Percentiles rank a stretch among this genome's conserved stretches.
phyloP scores from a whole-genome alignment of 2,329 filamentous ascomycete genomes.

The Sordariomycetes sp. region DNA sequence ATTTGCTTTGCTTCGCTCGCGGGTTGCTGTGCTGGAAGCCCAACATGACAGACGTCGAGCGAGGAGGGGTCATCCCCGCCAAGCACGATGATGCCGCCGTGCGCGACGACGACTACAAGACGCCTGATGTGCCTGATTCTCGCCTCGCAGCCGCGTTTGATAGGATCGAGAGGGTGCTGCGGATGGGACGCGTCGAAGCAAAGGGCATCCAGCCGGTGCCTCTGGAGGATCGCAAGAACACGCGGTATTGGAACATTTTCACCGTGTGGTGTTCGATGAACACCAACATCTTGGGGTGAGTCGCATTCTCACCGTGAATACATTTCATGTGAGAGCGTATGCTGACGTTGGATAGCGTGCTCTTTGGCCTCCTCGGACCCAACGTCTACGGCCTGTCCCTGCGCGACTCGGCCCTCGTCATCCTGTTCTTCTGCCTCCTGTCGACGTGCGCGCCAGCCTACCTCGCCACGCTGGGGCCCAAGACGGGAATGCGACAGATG shows the following conservation, averaged over 20 bases:
- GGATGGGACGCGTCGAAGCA: constrained; percentile 30
- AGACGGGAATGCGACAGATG: constrained; percentile 57
- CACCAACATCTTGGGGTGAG: constrained; percentile 34
- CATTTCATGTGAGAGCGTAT: constrained; percentile 5
- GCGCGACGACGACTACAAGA: neutral
- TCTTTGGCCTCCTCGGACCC: constrained; percentile 55
- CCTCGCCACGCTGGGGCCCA: constrained; percentile 47
- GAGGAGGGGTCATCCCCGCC: neutral
- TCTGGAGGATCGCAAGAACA: constrained; percentile 28
- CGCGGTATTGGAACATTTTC: constrained; percentile 32
- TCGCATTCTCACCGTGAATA: constrained; percentile 1
- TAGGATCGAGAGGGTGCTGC: constrained; percentile 15
- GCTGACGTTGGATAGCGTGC: constrained; percentile 32
- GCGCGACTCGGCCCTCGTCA: constrained; percentile 46
- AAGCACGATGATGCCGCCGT: neutral
- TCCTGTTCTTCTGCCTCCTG: constrained; percentile 53
- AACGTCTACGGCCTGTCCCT: constrained; percentile 43
- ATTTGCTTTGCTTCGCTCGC: too few species aligned
- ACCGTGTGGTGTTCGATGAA: constrained; percentile 41
- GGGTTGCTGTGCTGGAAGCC: too few species aligned
- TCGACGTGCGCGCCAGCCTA: constrained; percentile 45
- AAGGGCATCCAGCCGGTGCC: constrained; percentile 34
- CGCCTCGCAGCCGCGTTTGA: neutral
- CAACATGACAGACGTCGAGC: neutral
- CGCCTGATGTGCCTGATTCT: neutral